These are phyloP conservation scores for Alternaria novae-zelandiae DNA, from an alignment of 2,329 filamentous ascomycete genomes.

Conservation along the genomic window DNA sequence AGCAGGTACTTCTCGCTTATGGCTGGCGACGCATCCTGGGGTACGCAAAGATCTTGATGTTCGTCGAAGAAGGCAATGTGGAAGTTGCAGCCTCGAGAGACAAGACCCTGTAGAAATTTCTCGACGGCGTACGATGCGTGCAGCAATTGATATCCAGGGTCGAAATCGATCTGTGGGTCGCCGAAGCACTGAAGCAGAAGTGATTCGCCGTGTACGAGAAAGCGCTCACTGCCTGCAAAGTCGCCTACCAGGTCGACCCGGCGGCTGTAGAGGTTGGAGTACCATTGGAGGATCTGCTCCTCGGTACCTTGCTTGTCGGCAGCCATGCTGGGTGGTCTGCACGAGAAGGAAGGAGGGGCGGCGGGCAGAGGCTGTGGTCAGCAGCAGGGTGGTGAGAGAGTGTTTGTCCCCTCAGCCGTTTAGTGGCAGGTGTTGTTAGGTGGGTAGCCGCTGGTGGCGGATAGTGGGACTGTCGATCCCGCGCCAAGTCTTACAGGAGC, in stretches of 20 bases:
- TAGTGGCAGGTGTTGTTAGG: conserved; percentile 9
- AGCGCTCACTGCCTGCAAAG: conserved; percentile 75
- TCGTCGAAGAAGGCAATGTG: conserved; percentile 72
- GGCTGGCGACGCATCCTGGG: conserved; percentile 46
- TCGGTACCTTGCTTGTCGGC: conserved; percentile 23
- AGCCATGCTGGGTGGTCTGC: conserved; percentile 25
- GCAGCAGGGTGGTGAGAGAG: conserved; percentile 10
- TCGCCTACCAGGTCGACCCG: conserved; percentile 68
- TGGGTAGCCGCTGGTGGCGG: conserved; percentile 22
- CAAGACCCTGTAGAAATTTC: conserved; percentile 66
- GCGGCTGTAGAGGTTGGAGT: conserved; percentile 44
- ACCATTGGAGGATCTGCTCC: conserved; percentile 41
- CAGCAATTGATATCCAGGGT: conserved; percentile 70
- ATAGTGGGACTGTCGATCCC: conserved; percentile 21
- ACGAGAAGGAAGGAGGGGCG: not conserved
- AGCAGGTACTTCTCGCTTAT: conserved; percentile 63
- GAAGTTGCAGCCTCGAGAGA: conserved; percentile 71
- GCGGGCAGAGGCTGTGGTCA: conserved; percentile 12
- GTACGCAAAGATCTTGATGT: conserved; percentile 63
- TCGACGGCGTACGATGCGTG: conserved; percentile 75
- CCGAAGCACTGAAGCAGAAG: conserved; percentile 69
- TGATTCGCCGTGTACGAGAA: conserved; percentile 75
- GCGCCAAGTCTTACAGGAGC: conserved; percentile 17
- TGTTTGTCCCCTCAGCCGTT: conserved; percentile 14
- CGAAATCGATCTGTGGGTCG: conserved; percentile 69